Evolutionary conservation across 768 basidiomycete genomes (phyloP).

Genomic region (Gautieria morchelliformis): DNA sequence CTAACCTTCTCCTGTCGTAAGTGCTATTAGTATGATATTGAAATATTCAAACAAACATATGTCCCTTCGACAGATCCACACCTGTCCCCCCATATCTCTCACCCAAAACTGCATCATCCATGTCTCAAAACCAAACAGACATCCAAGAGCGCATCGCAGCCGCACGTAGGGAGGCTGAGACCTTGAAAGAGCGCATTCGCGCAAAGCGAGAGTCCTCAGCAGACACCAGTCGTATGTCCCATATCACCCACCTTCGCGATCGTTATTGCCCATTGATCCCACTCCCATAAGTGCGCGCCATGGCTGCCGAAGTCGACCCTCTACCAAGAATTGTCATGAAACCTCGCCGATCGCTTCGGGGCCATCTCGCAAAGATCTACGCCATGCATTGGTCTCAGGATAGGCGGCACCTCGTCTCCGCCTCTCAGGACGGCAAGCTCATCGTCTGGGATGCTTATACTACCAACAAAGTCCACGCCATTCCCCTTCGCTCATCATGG

Average conservation of each 20-base stretch:
- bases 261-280: conserved; percentile 1
- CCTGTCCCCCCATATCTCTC: background rate
- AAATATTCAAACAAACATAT: too few species aligned
- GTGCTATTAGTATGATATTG: too few species aligned
- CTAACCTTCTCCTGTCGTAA: too few species aligned
- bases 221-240: conserved; percentile 87
- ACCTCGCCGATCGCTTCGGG: conserved; percentile 87
- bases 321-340: conserved; percentile 96
- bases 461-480: conserved; percentile 99
- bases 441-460: conserved; percentile 99
- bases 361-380: conserved; percentile 98
- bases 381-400: conserved; percentile 99
- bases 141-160: conserved; percentile 92
- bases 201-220: conserved; percentile 93
- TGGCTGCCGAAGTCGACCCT: conserved; percentile 94
- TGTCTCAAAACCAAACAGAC: conserved; percentile 77
- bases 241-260: background rate
- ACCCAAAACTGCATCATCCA: conserved; percentile 19
- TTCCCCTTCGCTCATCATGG: conserved; percentile 95
- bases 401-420: conserved; percentile 94
- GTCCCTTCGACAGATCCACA: too few species aligned
- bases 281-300: conserved; percentile 74
- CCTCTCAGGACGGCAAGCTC: conserved; percentile 98
- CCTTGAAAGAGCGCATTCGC: conserved; percentile 96
- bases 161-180: conserved; percentile 93